phyloP scores from a whole-genome alignment of 1,284 basidiomycete species.

The Cystobasidiaceae sp. region DNA sequence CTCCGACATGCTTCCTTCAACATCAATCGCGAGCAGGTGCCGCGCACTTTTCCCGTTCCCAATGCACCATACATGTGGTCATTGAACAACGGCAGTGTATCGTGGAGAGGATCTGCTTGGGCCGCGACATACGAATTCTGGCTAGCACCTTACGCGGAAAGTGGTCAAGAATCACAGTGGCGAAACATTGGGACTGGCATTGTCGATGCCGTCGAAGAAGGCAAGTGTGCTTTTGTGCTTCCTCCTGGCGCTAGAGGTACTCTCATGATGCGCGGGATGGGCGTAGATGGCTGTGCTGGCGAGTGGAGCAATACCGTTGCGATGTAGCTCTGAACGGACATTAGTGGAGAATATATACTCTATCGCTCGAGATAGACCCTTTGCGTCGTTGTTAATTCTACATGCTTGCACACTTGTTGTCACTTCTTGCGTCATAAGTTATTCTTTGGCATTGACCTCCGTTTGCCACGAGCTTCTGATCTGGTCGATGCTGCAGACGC shows the following conservation, averaged over 20 bases:
- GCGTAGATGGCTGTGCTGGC: slow-evolving; percentile 10
- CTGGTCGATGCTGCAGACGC: too few species aligned
- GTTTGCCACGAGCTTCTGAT: too few species aligned
- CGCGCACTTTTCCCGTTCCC: neutral
- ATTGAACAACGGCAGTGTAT: neutral
- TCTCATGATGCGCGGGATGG: slow-evolving; percentile 16
- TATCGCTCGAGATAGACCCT: too few species aligned
- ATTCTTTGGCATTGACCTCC: too few species aligned
- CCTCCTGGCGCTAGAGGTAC: slow-evolving; percentile 13
- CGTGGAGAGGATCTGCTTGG: slow-evolving; percentile 30
- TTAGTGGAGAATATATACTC: too few species aligned
- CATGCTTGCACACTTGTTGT: too few species aligned
- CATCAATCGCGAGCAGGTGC: slow-evolving; percentile 23
- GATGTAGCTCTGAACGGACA: slow-evolving; percentile 15
- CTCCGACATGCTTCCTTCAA: slow-evolving; percentile 20
- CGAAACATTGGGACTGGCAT: slow-evolving; percentile 17
- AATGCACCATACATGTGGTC: slow-evolving; percentile 22
- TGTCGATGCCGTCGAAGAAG: slow-evolving; percentile 20
- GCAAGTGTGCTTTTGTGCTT: slow-evolving; percentile 7
- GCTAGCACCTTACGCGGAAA: neutral
- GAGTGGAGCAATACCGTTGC: slow-evolving; percentile 20
- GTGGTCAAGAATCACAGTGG: slow-evolving; percentile 7
- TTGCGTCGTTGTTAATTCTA: too few species aligned
- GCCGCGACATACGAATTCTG: slow-evolving; percentile 27
- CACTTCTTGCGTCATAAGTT: too few species aligned